Evolutionary conservation across 306 rosid genomes (phyloP).

Genomic region (Prunus mira): DNA sequence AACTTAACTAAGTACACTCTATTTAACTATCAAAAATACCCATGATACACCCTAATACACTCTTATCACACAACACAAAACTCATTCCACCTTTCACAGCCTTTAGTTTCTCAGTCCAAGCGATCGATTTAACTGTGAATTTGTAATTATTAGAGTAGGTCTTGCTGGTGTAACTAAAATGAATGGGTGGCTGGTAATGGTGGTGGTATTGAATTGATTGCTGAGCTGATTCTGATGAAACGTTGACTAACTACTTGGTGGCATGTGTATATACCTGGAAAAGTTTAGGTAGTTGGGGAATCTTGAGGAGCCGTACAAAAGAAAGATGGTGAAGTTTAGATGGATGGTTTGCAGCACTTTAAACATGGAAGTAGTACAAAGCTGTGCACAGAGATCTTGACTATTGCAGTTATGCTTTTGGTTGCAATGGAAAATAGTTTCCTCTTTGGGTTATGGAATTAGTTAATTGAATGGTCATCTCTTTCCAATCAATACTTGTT

Average conservation of each 20-base stretch:
- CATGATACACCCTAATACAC: no score
- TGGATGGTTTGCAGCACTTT: conserved; percentile 7
- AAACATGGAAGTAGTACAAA: conserved; percentile 33
- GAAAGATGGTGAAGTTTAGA: no score
- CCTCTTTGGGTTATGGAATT: not conserved
- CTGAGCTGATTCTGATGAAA: conserved; percentile 34
- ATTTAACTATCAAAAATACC: no score
- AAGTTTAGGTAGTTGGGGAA: conserved; percentile 22
- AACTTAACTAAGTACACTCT: no score
- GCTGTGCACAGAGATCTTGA: conserved; percentile 32
- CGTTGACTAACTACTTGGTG: conserved; percentile 41
- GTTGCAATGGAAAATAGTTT: not conserved
- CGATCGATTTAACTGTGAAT: conserved; percentile 37
- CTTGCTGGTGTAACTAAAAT: conserved; percentile 44
- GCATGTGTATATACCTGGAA: conserved; percentile 56
- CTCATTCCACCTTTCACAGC: conserved; percentile 90
- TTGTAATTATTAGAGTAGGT: conserved; percentile 68
- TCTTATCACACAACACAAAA: no score
- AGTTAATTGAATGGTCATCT: not conserved
- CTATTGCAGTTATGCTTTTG: not conserved
- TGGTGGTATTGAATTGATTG: conserved; percentile 26
- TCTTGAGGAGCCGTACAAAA: no score
- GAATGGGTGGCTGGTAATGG: conserved; percentile 24
- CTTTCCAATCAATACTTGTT: not conserved
- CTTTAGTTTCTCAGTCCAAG: conserved; percentile 16